Evolutionary conservation across 164 flowering plant species (phyloP).

Genomic region (Umbilicus rupestris): DNA sequence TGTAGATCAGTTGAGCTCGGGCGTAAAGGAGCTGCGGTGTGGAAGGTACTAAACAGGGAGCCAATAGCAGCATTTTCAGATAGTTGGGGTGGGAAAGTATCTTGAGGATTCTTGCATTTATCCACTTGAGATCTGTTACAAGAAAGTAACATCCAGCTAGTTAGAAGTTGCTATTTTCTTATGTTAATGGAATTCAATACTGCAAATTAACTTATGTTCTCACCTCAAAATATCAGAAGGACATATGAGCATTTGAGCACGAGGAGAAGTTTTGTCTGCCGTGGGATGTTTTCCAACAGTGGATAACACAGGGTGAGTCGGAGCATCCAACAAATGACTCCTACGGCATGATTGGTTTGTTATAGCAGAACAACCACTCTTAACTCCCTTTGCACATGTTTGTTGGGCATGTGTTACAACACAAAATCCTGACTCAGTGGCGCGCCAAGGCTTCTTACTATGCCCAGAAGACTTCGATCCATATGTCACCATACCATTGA

Average conservation of each 20-base stretch:
- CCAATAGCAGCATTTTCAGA: not conserved
- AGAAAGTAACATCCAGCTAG: not conserved
- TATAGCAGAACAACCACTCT: too few species aligned
- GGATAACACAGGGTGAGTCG: too few species aligned
- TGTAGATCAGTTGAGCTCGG: not conserved
- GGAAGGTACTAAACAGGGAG: not conserved
- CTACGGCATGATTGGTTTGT: too few species aligned
- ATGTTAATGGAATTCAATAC: not conserved
- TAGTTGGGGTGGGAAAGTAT: not conserved
- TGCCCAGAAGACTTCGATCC: not conserved
- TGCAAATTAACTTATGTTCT: not conserved
- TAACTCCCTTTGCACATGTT: too few species aligned
- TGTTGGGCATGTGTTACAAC: too few species aligned
- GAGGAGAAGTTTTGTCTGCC: not conserved
- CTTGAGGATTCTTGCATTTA: not conserved
- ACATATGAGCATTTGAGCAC: not conserved
- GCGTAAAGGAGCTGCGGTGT: not conserved
- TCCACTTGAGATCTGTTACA: not conserved
- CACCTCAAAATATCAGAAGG: not conserved
- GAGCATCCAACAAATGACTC: too few species aligned
- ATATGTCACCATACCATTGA: not conserved
- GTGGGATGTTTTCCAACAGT: not conserved
- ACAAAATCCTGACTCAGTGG: too few species aligned
- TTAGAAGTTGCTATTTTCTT: too few species aligned
- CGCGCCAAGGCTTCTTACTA: too few species aligned